phyloP scores from a whole-genome alignment of 164 flowering plant genomes.

The Taxillus chinensis region DNA sequence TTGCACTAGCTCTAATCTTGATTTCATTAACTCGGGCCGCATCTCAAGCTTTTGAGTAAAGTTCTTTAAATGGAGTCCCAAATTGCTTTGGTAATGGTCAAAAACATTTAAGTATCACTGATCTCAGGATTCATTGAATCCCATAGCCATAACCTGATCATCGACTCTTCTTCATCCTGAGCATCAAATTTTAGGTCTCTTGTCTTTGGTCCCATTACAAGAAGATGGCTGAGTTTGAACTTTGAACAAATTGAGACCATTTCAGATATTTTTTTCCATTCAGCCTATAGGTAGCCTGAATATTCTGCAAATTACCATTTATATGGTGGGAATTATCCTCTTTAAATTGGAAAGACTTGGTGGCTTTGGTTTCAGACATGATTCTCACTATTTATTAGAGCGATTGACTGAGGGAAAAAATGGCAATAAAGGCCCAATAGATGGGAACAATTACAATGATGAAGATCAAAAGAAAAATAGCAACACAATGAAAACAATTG shows the following conservation, averaged over 20 bases:
- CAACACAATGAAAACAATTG: no score
- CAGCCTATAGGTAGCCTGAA: background rate
- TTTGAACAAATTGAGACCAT: background rate
- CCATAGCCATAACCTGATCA: background rate
- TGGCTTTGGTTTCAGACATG: no score
- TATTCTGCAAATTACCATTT: background rate
- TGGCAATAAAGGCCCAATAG: no score
- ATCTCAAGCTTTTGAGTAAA: background rate
- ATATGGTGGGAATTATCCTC: no score
- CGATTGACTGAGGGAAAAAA: no score
- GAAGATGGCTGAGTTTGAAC: background rate
- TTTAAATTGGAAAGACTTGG: background rate
- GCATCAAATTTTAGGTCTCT: background rate
- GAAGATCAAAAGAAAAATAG: no score
- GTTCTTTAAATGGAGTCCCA: background rate
- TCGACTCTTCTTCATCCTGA: background rate
- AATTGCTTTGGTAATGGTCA: background rate
- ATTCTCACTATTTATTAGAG: no score
- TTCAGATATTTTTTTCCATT: background rate
- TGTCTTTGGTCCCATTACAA: background rate
- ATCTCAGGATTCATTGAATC: background rate
- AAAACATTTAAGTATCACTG: background rate
- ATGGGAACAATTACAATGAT: no score
- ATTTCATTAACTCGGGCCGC: background rate
- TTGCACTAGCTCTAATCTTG: no score